Percentiles rank a stretch among this genome's conserved stretches.
Conservation (phyloP, 768 basidiomycete genomes). For the Leccinum subgranulosum region DNA sequence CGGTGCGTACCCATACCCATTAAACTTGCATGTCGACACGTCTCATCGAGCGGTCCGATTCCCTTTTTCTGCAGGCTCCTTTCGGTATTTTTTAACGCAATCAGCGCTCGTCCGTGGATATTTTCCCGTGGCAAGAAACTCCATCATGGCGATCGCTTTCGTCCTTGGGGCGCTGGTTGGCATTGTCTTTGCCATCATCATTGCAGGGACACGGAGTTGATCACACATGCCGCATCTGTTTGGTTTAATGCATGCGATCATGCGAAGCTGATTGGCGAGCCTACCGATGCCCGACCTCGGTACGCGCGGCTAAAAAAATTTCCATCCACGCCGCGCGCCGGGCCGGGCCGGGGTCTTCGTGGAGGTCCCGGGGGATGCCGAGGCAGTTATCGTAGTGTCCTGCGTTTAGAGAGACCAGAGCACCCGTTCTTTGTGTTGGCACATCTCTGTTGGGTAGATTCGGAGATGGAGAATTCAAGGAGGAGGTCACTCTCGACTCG, state of each 20-base stretch:
- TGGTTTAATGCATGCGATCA: background rate
- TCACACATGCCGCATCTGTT: background rate
- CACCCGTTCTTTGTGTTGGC: background rate
- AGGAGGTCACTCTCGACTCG: background rate
- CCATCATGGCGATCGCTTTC: slow-evolving; percentile 40
- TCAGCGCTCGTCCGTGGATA: slow-evolving; percentile 44
- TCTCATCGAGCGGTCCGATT: background rate
- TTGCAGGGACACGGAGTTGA: slow-evolving; percentile 26
- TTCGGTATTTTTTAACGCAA: slow-evolving; percentile 55
- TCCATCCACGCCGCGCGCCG: background rate
- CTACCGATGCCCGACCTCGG: background rate
- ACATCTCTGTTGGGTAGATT: background rate
- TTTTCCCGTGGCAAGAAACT: slow-evolving; percentile 53
- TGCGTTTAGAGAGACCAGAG: background rate
- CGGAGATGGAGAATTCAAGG: background rate
- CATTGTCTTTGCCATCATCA: slow-evolving; percentile 42
- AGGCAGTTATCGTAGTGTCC: background rate
- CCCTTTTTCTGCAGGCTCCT: slow-evolving; percentile 35
- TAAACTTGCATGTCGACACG: background rate
- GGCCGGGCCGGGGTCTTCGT: background rate
- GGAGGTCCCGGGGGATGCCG: background rate
- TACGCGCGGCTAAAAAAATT: background rate
- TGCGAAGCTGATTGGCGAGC: background rate
- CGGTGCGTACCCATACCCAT: slow-evolving; percentile 32
- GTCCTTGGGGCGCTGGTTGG: slow-evolving; percentile 39